Conservation (phyloP, 2,329 filamentous ascomycete species). For the Pseudonectria foliicola region DNA sequence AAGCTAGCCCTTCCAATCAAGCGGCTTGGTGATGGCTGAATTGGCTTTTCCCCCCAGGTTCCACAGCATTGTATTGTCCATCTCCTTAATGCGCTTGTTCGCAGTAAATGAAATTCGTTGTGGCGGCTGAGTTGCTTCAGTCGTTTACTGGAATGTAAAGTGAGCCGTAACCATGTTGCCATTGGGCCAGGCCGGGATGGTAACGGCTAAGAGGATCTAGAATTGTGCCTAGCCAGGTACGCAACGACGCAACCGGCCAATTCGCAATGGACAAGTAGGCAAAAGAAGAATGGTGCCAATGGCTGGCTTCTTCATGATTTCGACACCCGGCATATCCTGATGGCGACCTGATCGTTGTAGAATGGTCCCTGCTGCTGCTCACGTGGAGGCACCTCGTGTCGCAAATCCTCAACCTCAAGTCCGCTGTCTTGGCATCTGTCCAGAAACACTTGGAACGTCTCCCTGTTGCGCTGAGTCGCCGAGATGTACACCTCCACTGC, state of each 20-base stretch:
- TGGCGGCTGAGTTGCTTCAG: slow-evolving; percentile 4
- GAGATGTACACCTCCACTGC: slow-evolving; percentile 56
- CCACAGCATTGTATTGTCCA: too few relatives aligned
- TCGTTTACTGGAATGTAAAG: slow-evolving; percentile 17
- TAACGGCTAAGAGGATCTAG: neutral
- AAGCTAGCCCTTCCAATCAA: too few relatives aligned
- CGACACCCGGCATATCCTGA: slow-evolving; percentile 41
- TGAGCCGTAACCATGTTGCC: slow-evolving; percentile 1
- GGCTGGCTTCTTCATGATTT: slow-evolving; percentile 10
- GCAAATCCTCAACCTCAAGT: slow-evolving; percentile 36
- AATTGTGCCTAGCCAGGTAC: too few relatives aligned
- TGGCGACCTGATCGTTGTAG: slow-evolving; percentile 52
- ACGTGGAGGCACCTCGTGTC: slow-evolving; percentile 32
- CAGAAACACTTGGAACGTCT: slow-evolving; percentile 61
- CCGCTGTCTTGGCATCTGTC: slow-evolving; percentile 45
- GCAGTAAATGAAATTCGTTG: slow-evolving; percentile 3
- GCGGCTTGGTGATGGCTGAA: too few relatives aligned
- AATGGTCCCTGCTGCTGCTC: slow-evolving; percentile 54
- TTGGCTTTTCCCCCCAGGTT: too few relatives aligned
- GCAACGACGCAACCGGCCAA: neutral
- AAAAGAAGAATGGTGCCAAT: too few relatives aligned
- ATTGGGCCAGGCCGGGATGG: slow-evolving; percentile 4
- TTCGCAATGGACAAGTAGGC: too few relatives aligned
- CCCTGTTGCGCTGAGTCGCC: slow-evolving; percentile 62
- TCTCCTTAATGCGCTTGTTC: slow-evolving; percentile 4